These are phyloP conservation scores for Talaromyces sp. DNA, from an alignment of 2,329 filamentous ascomycete genomes.

Conservation along the genomic window DNA sequence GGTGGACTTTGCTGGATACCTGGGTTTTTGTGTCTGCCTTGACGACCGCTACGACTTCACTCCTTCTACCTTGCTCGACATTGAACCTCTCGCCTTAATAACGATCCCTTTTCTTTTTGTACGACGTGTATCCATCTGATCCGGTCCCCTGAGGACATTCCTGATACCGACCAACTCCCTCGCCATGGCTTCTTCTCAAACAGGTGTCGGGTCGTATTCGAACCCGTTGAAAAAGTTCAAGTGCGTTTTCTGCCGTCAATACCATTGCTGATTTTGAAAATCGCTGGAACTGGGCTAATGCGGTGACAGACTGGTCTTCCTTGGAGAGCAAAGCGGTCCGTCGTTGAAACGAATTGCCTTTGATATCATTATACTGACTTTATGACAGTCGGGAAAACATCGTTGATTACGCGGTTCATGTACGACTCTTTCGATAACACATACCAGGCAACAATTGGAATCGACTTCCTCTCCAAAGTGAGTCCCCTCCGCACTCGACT, in stretches of 20 bases:
- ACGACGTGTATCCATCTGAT: conserved; percentile 1
- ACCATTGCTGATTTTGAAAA: neutral
- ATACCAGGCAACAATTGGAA: conserved; percentile 98
- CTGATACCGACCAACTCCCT: conserved; percentile 25
- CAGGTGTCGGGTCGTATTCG: conserved; percentile 79
- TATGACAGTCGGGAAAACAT: conserved; percentile 86
- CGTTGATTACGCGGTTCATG: conserved; percentile 98
- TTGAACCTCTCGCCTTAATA: neutral
- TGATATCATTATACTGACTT: conserved; percentile 15
- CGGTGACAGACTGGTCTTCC: conserved; percentile 74
- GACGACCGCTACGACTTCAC: conserved; percentile 12
- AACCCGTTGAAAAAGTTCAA: conserved; percentile 99
- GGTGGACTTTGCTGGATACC: neutral
- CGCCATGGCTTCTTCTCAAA: conserved; percentile 66
- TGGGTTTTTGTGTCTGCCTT: conserved; percentile 1
- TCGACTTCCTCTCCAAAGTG: conserved; percentile 98
- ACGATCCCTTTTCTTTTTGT: neutral
- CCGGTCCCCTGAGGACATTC: conserved; percentile 26
- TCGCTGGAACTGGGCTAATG: conserved; percentile 19
- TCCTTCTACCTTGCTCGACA: neutral
- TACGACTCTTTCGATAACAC: conserved; percentile 99
- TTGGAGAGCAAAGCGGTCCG: conserved; percentile 97
- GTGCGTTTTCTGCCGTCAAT: conserved; percentile 46
- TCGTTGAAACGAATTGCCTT: conserved; percentile 3
- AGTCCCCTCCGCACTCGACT: conserved; percentile 16